Evolutionary conservation across 257 asterid species (phyloP), one percentile per base, ranked within the genome.

Genomic region (Cruciata laevipes): DNA sequence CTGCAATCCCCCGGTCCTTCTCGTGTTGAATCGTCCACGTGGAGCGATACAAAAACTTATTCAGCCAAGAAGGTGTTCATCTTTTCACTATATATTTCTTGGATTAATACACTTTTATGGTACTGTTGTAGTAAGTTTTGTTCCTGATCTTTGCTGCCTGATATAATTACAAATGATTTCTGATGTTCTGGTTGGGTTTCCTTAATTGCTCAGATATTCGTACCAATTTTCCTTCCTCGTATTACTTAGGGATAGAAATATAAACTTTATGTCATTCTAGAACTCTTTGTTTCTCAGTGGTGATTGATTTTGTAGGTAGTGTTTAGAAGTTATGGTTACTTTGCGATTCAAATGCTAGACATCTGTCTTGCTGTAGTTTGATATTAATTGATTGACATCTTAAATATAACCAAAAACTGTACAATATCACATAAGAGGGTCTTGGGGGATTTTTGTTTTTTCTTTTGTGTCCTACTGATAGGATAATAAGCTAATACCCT

Each of bases 31-130:
- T 84, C 20, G 5, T 47, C 89, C 30, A 83, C 76, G 80, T 92
- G 98, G 98, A 80, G 84, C 63, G 96, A 87, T 75, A 87, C 90
- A 74, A 83, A 85, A n/a, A 80, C 92, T 5, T 87, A 83, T 76
- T 80, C 79, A 2, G 76, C 89, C 2, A 92, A 86, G 80, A 92
- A 92, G 97, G 96, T 92, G 76, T 23, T 33, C 32, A 16, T 66
- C 64, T 37, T 63, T 56, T 72, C 17, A 68, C 12, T 66, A 65
- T 56, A 27, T 12, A 16, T 52, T 66, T 17, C 13, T 23, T 27
- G 12, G 33, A 9, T 33, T 32, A 47, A 16, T 65, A 47, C 58
- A 49, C 61, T 66, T 66, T 17, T 30, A 24, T 7, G 25, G 20
- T 60, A 33, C 60, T 57, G 44, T 30, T 21, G 27, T 11, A 35